Percentiles rank a stretch among this genome's conserved stretches.
Conservation (phyloP, 1,284 basidiomycete species). For the Dichomitus squalens region DNA sequence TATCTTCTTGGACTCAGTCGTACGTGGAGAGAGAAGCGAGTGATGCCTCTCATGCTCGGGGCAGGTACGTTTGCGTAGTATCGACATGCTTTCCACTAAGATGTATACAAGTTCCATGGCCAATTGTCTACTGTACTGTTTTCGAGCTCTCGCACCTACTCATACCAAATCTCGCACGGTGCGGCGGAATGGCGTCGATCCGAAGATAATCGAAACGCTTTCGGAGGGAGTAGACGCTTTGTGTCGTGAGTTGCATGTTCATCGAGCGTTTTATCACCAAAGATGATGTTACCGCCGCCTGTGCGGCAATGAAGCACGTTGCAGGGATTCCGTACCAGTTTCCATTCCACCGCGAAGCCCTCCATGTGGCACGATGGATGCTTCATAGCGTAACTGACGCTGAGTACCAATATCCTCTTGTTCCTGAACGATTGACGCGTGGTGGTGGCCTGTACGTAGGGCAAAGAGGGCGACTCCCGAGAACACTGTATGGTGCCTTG, state of each 20-base stretch:
- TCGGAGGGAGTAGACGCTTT: slow-evolving; percentile 8
- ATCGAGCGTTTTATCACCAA: slow-evolving; percentile 14
- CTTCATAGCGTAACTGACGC: background rate
- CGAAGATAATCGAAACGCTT: slow-evolving; percentile 6
- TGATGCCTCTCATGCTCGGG: slow-evolving; percentile 25
- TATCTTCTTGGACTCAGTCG: background rate
- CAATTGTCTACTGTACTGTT: slow-evolving; percentile 24
- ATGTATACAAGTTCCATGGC: slow-evolving; percentile 31
- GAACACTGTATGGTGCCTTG: too few species aligned
- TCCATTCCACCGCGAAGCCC: background rate
- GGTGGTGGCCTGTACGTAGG: background rate
- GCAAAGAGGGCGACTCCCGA: background rate
- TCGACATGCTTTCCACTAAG: slow-evolving; percentile 31
- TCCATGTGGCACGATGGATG: background rate
- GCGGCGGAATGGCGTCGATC: slow-evolving; percentile 5
- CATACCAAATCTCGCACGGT: background rate
- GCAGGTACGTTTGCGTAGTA: slow-evolving; percentile 37
- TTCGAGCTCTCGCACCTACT: slow-evolving; percentile 6
- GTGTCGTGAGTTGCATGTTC: slow-evolving; percentile 34
- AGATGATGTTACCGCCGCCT: slow-evolving; percentile 17
- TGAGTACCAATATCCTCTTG: background rate
- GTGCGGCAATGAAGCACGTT: background rate
- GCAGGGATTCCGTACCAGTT: background rate
- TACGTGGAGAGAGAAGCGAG: slow-evolving; percentile 2
- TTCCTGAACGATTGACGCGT: background rate